phyloP scores from a whole-genome alignment of 768 basidiomycete genomes.

The Cystobasidium onofrii region DNA sequence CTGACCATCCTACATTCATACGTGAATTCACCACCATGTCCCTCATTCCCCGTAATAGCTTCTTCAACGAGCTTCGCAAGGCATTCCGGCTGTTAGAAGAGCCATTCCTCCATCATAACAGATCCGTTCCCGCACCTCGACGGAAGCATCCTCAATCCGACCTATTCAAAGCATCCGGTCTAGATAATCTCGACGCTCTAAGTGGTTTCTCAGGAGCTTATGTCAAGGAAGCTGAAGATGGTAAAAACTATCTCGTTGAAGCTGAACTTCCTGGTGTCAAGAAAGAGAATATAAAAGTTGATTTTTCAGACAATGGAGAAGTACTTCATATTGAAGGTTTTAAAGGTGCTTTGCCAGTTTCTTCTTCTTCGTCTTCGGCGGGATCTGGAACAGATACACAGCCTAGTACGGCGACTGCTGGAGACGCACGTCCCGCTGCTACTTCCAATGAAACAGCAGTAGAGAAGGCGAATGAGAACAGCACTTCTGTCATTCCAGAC shows the following conservation, averaged over 20 bases:
- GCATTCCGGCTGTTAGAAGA: conserved; percentile 19
- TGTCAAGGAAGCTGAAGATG: conserved; percentile 11
- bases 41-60: background rate
- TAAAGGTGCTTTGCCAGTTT: background rate
- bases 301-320: conserved; percentile 18
- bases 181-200: background rate
- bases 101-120: background rate
- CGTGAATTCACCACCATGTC: too few species aligned
- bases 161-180: background rate
- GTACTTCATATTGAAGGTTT: conserved; percentile 15
- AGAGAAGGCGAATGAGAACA: background rate
- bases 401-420: background rate
- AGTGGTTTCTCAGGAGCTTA: background rate
- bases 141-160: background rate
- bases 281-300: conserved; percentile 7
- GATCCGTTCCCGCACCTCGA: background rate
- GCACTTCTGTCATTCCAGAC: background rate
- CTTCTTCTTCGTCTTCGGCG: background rate
- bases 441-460: background rate
- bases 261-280: conserved; percentile 19
- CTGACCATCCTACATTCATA: too few species aligned
- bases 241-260: conserved; percentile 15
- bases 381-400: background rate
- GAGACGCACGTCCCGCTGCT: background rate
- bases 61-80: conserved; percentile 8